These are phyloP conservation scores for Monosporascus sp. DNA, from an alignment of 2,329 filamentous ascomycete species.

Conservation along the genomic window DNA sequence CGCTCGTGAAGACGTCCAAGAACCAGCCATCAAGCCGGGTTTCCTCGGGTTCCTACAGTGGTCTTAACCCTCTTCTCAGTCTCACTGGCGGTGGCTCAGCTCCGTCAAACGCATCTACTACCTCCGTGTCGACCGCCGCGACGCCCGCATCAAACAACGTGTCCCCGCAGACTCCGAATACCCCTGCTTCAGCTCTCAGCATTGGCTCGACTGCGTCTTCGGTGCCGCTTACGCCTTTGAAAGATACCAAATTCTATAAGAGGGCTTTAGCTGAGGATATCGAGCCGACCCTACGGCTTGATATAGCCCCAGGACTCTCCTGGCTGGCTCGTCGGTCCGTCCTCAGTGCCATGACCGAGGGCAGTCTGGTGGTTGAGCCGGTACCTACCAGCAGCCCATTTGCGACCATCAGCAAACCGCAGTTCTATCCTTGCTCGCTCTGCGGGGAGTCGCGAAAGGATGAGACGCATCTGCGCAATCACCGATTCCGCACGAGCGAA, in stretches of 20 bases:
- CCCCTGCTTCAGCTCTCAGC: conserved; percentile 48
- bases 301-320: conserved; percentile 82
- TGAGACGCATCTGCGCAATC: conserved; percentile 66
- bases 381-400: conserved; percentile 58
- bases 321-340: conserved; percentile 89
- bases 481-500: conserved; percentile 86
- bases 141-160: conserved; percentile 42
- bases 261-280: conserved; percentile 83
- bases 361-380: conserved; percentile 83
- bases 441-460: conserved; percentile 80
- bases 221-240: conserved; percentile 56
- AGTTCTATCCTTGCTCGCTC: conserved; percentile 68
- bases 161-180: conserved; percentile 54
- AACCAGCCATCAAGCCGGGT: conserved; percentile 57
- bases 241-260: conserved; percentile 93
- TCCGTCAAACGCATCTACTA: conserved; percentile 54
- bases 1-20: conserved; percentile 65
- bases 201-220: conserved; percentile 33
- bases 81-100: conserved; percentile 39
- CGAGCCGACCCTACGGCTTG: conserved; percentile 85
- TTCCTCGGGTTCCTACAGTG: conserved; percentile 66
- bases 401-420: conserved; percentile 43
- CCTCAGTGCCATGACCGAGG: conserved; percentile 75
- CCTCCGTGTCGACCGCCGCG: conserved; percentile 47
- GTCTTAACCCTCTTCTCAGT: conserved; percentile 51